Evolutionary conservation across 2,329 filamentous ascomycete species (phyloP).

Genomic region (Hypoxylon sp.): DNA sequence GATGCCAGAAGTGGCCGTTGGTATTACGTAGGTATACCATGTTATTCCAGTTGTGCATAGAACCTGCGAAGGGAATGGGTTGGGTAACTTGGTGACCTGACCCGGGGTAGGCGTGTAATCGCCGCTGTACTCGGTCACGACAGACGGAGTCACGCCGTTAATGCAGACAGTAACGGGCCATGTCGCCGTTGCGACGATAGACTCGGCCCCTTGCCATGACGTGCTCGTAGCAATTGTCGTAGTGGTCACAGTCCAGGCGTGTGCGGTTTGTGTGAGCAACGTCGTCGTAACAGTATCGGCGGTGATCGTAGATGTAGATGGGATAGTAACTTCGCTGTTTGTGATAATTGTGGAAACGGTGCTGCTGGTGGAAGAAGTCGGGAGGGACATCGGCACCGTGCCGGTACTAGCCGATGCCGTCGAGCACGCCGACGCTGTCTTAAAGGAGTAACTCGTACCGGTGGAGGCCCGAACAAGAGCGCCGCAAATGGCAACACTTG

Average conservation of each 20-base stretch:
- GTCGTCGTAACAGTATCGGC: conserved; percentile 35
- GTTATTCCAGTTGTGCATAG: conserved; percentile 40
- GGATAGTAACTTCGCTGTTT: conserved; percentile 30
- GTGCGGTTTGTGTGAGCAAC: conserved; percentile 18
- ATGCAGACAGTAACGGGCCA: conserved; percentile 42
- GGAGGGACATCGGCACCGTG: conserved; percentile 35
- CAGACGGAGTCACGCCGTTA: conserved; percentile 35
- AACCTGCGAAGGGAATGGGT: conserved; percentile 37
- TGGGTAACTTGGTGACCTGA: conserved; percentile 40
- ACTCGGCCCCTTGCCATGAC: conserved; percentile 1
- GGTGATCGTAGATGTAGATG: conserved; percentile 26
- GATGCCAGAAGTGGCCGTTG: conserved; percentile 42
- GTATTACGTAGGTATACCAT: conserved; percentile 23
- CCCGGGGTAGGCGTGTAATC: conserved; percentile 43
- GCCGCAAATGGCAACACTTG: conserved; percentile 21
- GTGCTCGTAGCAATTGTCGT: conserved; percentile 33
- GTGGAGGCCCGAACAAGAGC: conserved; percentile 35
- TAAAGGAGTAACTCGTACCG: conserved; percentile 31
- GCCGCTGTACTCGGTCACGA: conserved; percentile 46
- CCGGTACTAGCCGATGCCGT: conserved; percentile 38
- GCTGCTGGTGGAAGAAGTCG: conserved; percentile 28
- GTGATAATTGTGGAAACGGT: conserved; percentile 22
- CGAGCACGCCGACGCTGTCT: conserved; percentile 32
- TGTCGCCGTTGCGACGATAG: conserved; percentile 40
- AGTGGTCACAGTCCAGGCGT: conserved; percentile 14